A percentile compares a stretch with the other conserved stretches of the same genome.
Conservation (phyloP, 129 eudicot genomes). For the Kitagawia praeruptora region DNA sequence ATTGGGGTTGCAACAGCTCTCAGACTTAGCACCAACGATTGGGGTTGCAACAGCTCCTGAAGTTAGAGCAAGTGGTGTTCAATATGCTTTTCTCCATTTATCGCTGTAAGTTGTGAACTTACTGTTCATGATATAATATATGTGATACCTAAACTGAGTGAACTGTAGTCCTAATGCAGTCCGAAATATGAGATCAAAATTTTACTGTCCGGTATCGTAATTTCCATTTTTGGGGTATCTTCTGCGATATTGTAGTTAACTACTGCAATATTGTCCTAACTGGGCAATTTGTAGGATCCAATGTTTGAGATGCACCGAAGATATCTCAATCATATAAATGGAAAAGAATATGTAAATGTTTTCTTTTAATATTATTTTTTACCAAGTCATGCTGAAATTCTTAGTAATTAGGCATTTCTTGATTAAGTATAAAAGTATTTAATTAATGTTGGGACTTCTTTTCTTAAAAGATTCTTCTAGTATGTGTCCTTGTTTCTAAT, state of each 20-base stretch:
- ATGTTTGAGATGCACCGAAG: neutral
- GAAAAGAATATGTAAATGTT: neutral
- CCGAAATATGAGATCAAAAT: neutral
- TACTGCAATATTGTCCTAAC: too few species aligned
- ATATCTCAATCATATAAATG: neutral
- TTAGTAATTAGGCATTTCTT: neutral
- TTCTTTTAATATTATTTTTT: neutral
- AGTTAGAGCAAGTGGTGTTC: constrained; percentile 84
- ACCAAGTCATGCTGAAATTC: neutral
- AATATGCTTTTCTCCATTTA: constrained; percentile 82
- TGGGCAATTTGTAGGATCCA: neutral
- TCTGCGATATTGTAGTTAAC: too few species aligned
- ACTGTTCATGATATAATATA: neutral
- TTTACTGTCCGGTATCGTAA: neutral
- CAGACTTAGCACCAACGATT: too few species aligned
- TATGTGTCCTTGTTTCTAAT: neutral
- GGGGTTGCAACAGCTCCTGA: too few species aligned
- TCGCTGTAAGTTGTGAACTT: constrained; percentile 53
- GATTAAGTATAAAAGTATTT: neutral
- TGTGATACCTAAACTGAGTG: neutral
- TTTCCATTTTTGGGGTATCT: neutral
- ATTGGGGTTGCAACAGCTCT: constrained; percentile 84
- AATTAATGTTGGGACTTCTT: neutral
- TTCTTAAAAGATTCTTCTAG: neutral
- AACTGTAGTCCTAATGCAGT: neutral